Evolutionary conservation across 768 basidiomycete species (phyloP).

Genomic region (Roridomyces roridus): DNA sequence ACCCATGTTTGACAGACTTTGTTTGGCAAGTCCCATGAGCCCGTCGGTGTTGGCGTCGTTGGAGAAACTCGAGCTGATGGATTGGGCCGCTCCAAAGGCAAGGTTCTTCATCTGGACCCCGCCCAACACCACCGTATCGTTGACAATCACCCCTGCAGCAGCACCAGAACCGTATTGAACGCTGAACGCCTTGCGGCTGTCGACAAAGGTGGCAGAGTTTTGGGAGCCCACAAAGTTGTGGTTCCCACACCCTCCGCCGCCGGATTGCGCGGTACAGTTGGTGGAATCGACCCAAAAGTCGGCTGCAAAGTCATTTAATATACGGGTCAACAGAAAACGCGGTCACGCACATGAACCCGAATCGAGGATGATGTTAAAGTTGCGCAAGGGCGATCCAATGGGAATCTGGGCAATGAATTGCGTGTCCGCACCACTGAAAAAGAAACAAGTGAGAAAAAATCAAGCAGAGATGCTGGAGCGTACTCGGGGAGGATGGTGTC

Average conservation of each 20-base stretch:
- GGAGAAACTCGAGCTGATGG: conserved; percentile 22
- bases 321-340: background rate
- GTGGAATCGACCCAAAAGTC: conserved; percentile 67
- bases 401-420: conserved; percentile 31
- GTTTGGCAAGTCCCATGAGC: conserved; percentile 54
- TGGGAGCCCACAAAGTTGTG: conserved; percentile 13
- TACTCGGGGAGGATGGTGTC: conserved; percentile 12
- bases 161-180: conserved; percentile 18
- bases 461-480: background rate
- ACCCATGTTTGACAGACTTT: conserved; percentile 59
- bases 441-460: background rate
- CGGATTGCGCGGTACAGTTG: conserved; percentile 43
- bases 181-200: background rate
- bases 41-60: conserved; percentile 54
- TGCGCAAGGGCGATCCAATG: conserved; percentile 54
- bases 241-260: conserved; percentile 29
- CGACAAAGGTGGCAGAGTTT: conserved; percentile 14
- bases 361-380: conserved; percentile 49
- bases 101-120: conserved; percentile 58
- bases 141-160: conserved; percentile 59
- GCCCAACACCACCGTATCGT: conserved; percentile 63
- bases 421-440: conserved; percentile 15
- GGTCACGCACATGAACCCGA: conserved; percentile 50
- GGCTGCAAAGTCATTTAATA: conserved; percentile 28
- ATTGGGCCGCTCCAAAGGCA: conserved; percentile 64